Evolutionary conservation across 257 asterid genomes (phyloP).

Genomic region (Craterostigma plantagineum): DNA sequence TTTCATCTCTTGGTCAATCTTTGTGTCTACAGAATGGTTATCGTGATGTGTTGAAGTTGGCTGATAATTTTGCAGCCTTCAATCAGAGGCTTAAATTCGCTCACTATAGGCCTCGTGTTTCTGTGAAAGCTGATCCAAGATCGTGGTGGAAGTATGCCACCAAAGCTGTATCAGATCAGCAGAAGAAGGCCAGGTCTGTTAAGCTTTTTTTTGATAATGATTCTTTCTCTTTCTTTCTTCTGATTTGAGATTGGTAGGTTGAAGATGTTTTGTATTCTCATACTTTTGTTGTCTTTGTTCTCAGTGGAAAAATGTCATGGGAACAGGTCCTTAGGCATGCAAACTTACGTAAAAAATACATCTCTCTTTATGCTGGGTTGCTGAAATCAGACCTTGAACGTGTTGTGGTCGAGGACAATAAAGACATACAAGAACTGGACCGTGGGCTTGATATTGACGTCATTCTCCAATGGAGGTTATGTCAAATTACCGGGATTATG

Average conservation of each 20-base stretch:
- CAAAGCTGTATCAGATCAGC: slow-evolving; percentile 59
- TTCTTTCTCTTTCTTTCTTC: slow-evolving; percentile 1
- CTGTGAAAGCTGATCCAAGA: slow-evolving; percentile 49
- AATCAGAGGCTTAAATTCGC: slow-evolving; percentile 79
- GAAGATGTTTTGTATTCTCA: background rate
- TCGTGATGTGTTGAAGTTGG: slow-evolving; percentile 63
- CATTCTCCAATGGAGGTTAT: slow-evolving; percentile 98
- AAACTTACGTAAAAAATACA: slow-evolving; percentile 66
- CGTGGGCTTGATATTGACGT: slow-evolving; percentile 73
- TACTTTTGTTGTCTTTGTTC: slow-evolving; percentile 8
- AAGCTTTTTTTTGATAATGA: slow-evolving; percentile 3
- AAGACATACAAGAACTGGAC: slow-evolving; percentile 76
- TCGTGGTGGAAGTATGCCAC: slow-evolving; percentile 93
- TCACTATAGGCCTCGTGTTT: slow-evolving; percentile 65
- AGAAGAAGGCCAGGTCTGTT: slow-evolving; percentile 65
- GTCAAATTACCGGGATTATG: background rate
- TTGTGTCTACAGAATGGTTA: slow-evolving; percentile 57
- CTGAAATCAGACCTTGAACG: slow-evolving; percentile 71
- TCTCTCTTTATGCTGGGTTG: slow-evolving; percentile 61
- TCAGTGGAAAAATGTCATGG: slow-evolving; percentile 88
- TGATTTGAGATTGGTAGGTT: background rate
- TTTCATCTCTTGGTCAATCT: slow-evolving; percentile 1
- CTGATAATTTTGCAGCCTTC: slow-evolving; percentile 88
- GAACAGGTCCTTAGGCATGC: slow-evolving; percentile 76
- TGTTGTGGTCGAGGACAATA: slow-evolving; percentile 46